phyloP scores from a whole-genome alignment of 768 basidiomycete genomes.

The Leccinum ochraceum region DNA sequence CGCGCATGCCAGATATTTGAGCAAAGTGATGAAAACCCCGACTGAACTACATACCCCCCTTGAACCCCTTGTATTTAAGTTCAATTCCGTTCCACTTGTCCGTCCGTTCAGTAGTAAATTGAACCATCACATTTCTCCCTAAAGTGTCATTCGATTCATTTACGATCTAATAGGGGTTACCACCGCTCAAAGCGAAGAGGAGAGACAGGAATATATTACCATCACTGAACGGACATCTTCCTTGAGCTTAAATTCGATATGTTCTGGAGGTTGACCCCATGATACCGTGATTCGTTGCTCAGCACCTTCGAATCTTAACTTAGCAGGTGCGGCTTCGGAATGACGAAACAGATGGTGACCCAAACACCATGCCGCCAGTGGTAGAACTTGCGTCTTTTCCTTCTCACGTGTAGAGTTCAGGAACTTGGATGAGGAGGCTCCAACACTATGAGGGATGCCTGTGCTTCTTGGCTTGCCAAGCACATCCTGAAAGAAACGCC shows the following conservation, averaged over 20 bases:
- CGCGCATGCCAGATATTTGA: neutral
- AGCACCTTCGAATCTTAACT: constrained; percentile 15
- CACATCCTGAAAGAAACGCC: constrained; percentile 8
- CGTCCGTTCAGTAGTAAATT: constrained; percentile 12
- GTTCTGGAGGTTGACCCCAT: constrained; percentile 9
- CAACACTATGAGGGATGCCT: constrained; percentile 18
- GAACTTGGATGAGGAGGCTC: constrained; percentile 32
- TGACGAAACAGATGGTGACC: constrained; percentile 22
- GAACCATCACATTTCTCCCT: constrained; percentile 22
- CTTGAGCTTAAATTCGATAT: constrained; percentile 18
- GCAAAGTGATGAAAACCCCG: neutral
- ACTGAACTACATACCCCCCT: constrained; percentile 23
- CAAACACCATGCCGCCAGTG: constrained; percentile 31
- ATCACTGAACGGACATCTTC: constrained; percentile 12
- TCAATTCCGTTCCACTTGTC: constrained; percentile 11
- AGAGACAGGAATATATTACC: constrained; percentile 13
- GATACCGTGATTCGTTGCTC: constrained; percentile 13
- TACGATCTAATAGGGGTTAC: constrained; percentile 24
- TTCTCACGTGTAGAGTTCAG: constrained; percentile 16
- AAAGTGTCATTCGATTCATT: constrained; percentile 11
- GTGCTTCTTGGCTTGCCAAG: neutral
- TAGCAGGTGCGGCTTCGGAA: constrained; percentile 12
- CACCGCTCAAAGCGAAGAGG: constrained; percentile 7
- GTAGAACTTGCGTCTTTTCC: constrained; percentile 13
- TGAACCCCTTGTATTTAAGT: constrained; percentile 21